Evolutionary conservation across 768 basidiomycete genomes (phyloP).

Genomic region (Mycena maculata): DNA sequence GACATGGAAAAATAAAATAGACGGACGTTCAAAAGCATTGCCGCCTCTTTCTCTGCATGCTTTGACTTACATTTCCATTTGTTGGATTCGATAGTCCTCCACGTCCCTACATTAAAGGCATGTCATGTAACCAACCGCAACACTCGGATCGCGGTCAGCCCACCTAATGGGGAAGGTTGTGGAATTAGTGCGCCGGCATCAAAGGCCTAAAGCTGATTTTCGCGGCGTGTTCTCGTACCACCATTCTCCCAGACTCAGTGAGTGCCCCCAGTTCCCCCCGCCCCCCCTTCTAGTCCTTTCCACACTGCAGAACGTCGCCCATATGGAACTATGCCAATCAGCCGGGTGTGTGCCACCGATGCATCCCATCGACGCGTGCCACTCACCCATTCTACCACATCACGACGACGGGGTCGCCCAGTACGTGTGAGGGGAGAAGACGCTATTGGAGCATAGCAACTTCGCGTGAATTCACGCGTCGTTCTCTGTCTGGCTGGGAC

Average conservation of each 20-base stretch:
- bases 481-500: not conserved
- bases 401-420: too few relatives aligned
- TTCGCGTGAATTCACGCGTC: slow-evolving; percentile 7
- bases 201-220: slow-evolving; percentile 6
- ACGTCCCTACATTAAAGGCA: too few relatives aligned
- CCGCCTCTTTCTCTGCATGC: too few relatives aligned
- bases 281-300: slow-evolving; percentile 5
- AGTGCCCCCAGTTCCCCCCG: slow-evolving; percentile 10
- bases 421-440: too few relatives aligned
- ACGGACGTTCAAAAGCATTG: too few relatives aligned
- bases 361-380: too few relatives aligned
- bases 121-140: slow-evolving; percentile 3
- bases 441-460: too few relatives aligned
- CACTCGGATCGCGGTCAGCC: slow-evolving; percentile 5
- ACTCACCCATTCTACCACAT: too few relatives aligned
- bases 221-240: slow-evolving; percentile 10
- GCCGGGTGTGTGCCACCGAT: slow-evolving; percentile 4
- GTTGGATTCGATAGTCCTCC: too few relatives aligned
- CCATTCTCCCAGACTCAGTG: slow-evolving; percentile 10
- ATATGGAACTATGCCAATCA: slow-evolving; percentile 10
- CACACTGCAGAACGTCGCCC: slow-evolving; percentile 1
- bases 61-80: too few relatives aligned
- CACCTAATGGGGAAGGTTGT: slow-evolving; percentile 9
- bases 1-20: too few relatives aligned
- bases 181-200: slow-evolving; percentile 9